Conservation (phyloP, 1,284 basidiomycete species). For the Kalmanozyma brasiliensis region DNA sequence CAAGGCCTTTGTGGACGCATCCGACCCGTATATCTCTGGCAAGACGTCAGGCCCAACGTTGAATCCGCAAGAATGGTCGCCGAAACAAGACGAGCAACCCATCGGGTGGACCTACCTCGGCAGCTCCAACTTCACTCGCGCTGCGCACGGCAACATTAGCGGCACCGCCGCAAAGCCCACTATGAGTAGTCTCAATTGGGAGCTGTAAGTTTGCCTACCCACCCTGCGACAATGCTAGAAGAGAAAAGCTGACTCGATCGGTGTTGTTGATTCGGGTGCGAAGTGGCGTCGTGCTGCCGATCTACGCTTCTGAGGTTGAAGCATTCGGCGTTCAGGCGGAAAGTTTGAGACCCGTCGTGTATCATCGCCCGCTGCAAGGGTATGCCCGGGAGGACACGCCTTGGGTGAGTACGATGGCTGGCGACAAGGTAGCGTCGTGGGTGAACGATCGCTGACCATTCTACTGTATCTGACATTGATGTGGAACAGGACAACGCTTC, state of each 20-base stretch:
- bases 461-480: neutral
- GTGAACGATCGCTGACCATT: too few relatives aligned
- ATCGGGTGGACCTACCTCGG: conserved; percentile 63
- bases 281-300: conserved; percentile 55
- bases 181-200: conserved; percentile 57
- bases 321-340: conserved; percentile 26
- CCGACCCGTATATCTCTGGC: conserved; percentile 15
- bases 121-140: conserved; percentile 63
- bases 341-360: conserved; percentile 43
- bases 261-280: neutral
- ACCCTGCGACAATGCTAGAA: neutral
- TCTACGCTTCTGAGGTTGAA: conserved; percentile 43
- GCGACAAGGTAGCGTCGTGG: too few relatives aligned
- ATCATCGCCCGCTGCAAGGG: conserved; percentile 44
- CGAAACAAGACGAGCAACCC: conserved; percentile 6
- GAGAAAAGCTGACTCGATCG: neutral
- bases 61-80: conserved; percentile 4
- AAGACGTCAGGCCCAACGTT: neutral
- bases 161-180: conserved; percentile 37
- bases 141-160: conserved; percentile 62
- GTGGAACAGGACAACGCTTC: conserved; percentile 10
- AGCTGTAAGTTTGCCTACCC: conserved; percentile 40
- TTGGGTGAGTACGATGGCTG: conserved; percentile 43
- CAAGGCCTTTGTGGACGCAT: conserved; percentile 23
- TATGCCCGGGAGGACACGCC: conserved; percentile 45